A percentile compares a stretch with the other conserved stretches of the same genome.
These are phyloP conservation scores for Fusarium temperatum DNA, from an alignment of 2,329 filamentous ascomycete genomes.

Conservation along the genomic window DNA sequence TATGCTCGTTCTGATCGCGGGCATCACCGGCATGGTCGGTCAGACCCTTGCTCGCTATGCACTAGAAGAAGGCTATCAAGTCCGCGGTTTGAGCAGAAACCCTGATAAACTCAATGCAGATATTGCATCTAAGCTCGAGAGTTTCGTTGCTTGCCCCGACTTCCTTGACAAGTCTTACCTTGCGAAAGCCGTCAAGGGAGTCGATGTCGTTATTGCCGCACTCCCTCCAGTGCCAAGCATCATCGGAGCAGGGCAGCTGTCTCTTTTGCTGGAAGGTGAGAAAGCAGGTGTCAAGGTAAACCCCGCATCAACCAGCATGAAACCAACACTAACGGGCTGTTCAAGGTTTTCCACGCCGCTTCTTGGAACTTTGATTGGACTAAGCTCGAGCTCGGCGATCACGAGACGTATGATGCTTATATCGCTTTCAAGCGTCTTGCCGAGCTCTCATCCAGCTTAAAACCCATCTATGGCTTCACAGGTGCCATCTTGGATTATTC, in stretches of 20 bases:
- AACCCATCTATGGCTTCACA: neutral
- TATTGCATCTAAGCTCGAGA: neutral
- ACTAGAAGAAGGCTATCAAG: neutral
- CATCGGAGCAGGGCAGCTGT: neutral
- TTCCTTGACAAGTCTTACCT: neutral
- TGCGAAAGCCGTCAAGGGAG: neutral
- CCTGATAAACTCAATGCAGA: neutral
- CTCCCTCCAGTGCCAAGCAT: neutral
- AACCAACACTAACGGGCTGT: neutral
- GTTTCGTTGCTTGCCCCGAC: neutral
- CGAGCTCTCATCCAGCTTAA: neutral
- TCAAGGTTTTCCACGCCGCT: slow-evolving; percentile 1
- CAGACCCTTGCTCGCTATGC: neutral
- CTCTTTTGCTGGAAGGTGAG: neutral
- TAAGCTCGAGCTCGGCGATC: neutral
- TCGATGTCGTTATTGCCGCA: neutral
- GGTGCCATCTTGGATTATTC: neutral
- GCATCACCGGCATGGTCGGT: slow-evolving; percentile 9
- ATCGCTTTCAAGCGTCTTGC: slow-evolving; percentile 12
- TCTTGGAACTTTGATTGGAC: slow-evolving; percentile 14
- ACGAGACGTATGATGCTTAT: slow-evolving; percentile 7
- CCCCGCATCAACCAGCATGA: no score
- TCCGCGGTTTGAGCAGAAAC: slow-evolving; percentile 2
- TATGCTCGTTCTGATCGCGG: slow-evolving; percentile 4
- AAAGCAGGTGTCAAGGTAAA: slow-evolving; percentile 7